These are phyloP conservation scores for Eragrostis nindensis DNA, from an alignment of 176 grass and related monocot species.

Conservation along the genomic window DNA sequence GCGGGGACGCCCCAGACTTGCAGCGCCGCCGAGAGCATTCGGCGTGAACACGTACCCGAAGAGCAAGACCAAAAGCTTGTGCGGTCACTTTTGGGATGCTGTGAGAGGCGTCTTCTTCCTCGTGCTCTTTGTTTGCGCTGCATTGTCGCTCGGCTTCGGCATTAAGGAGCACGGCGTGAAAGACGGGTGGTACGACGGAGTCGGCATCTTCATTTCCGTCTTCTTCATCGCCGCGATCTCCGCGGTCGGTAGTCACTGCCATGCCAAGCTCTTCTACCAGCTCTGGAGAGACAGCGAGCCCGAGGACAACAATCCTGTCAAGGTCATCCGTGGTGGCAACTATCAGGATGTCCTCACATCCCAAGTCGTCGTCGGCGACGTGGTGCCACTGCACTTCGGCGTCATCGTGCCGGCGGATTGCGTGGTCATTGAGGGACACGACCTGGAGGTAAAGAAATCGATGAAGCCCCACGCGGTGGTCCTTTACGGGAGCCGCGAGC, in stretches of 20 bases:
- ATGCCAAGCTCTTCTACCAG: slow-evolving; percentile 54
- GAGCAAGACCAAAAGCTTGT: slow-evolving; percentile 56
- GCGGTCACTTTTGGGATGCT: slow-evolving; percentile 50
- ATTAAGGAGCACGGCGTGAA: slow-evolving; percentile 68
- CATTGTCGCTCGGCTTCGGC: slow-evolving; percentile 63
- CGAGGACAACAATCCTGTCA: slow-evolving; percentile 48
- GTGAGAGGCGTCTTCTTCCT: slow-evolving; percentile 62
- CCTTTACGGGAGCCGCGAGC: slow-evolving; percentile 43
- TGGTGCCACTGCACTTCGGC: slow-evolving; percentile 60
- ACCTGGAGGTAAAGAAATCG: slow-evolving; percentile 73
- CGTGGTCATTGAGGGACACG: slow-evolving; percentile 51
- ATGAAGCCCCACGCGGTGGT: slow-evolving; percentile 68
- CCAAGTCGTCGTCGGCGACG: slow-evolving; percentile 69
- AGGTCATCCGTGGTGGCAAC: slow-evolving; percentile 43
- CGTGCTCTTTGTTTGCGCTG: slow-evolving; percentile 56
- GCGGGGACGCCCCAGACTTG: slow-evolving; percentile 35
- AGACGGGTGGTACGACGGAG: slow-evolving; percentile 77
- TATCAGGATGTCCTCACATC: slow-evolving; percentile 57
- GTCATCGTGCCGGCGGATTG: slow-evolving; percentile 67
- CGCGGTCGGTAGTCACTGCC: slow-evolving; percentile 63
- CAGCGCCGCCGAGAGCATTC: slow-evolving; percentile 33
- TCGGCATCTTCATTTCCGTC: slow-evolving; percentile 70
- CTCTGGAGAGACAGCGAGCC: slow-evolving; percentile 4
- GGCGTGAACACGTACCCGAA: slow-evolving; percentile 68
- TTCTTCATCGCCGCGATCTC: slow-evolving; percentile 62